Percentiles rank a stretch among this genome's conserved stretches.
These are phyloP conservation scores for Thyridium curvatum DNA, from an alignment of 2,329 filamentous ascomycete genomes.

Conservation along the genomic window DNA sequence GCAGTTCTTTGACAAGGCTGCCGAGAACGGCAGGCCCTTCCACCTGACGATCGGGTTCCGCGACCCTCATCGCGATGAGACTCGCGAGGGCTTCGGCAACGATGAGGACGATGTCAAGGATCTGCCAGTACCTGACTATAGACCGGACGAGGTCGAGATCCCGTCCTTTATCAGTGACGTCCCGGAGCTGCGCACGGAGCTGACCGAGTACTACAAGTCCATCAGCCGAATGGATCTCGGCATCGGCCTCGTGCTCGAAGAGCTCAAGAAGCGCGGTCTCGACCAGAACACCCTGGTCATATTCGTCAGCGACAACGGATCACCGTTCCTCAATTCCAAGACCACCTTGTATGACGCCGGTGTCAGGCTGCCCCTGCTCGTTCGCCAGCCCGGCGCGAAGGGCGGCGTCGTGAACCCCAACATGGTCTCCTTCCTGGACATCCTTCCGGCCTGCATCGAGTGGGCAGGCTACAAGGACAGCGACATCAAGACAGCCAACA, in stretches of 20 bases:
- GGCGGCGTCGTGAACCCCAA: conserved; percentile 29
- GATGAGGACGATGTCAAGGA: conserved; percentile 10
- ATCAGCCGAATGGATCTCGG: conserved; percentile 35
- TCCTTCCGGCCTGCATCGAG: conserved; percentile 37
- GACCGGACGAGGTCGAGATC: conserved; percentile 27
- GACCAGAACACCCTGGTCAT: conserved; percentile 32
- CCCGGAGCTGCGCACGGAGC: conserved; percentile 31
- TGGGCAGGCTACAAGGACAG: conserved; percentile 20
- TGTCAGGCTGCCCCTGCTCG: conserved; percentile 33
- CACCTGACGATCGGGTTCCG: conserved; percentile 37
- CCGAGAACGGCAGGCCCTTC: conserved; percentile 25
- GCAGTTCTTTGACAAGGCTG: conserved; percentile 28
- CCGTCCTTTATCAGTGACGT: conserved; percentile 33
- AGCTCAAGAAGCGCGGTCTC: conserved; percentile 22
- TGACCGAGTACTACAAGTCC: conserved; percentile 33
- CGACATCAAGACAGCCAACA: conserved; percentile 5
- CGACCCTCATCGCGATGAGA: conserved; percentile 38
- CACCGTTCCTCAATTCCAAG: conserved; percentile 44
- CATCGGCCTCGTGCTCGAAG: conserved; percentile 29
- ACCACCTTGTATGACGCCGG: conserved; percentile 43
- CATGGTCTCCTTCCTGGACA: conserved; percentile 37
- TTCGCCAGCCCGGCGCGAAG: conserved; percentile 23
- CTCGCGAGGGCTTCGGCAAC: conserved; percentile 36
- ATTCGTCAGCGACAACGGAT: conserved; percentile 41
- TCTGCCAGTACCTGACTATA: conserved; percentile 12